Evolutionary conservation across 495 filamentous ascomycete species (phyloP).

Genomic region (Aspergillus mulundensis): DNA sequence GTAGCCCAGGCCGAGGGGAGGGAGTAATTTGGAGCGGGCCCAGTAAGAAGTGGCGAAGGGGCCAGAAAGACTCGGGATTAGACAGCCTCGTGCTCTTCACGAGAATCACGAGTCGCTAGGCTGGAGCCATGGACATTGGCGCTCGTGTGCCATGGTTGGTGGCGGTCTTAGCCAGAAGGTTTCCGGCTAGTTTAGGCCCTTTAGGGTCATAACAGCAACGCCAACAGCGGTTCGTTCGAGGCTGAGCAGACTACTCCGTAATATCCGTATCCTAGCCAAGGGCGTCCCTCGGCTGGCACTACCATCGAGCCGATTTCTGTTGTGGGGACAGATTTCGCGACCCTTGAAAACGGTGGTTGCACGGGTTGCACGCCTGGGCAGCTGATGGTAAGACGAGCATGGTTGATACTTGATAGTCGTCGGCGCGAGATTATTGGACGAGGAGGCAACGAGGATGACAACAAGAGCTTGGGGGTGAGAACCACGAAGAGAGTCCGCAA

Average conservation of each 20-base stretch:
- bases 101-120: neutral
- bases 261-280: too few species aligned
- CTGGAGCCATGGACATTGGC: neutral
- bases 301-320: neutral
- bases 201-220: neutral
- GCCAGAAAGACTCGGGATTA: neutral
- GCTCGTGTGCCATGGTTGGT: neutral
- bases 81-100: neutral
- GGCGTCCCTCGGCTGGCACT: neutral
- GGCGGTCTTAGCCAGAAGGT: neutral
- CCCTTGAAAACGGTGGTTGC: neutral
- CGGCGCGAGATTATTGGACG: neutral
- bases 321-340: neutral
- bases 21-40: neutral
- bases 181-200: neutral
- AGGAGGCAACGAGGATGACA: neutral
- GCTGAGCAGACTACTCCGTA: too few species aligned
- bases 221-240: neutral
- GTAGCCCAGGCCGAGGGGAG: neutral
- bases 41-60: neutral
- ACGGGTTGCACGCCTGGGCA: neutral
- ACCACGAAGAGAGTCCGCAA: too few species aligned
- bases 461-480: too few species aligned
- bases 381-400: neutral
- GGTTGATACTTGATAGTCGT: neutral